Base-by-base conservation (phyloP, 768 basidiomycete genomes). In the Mycena epipterygia region DNA sequence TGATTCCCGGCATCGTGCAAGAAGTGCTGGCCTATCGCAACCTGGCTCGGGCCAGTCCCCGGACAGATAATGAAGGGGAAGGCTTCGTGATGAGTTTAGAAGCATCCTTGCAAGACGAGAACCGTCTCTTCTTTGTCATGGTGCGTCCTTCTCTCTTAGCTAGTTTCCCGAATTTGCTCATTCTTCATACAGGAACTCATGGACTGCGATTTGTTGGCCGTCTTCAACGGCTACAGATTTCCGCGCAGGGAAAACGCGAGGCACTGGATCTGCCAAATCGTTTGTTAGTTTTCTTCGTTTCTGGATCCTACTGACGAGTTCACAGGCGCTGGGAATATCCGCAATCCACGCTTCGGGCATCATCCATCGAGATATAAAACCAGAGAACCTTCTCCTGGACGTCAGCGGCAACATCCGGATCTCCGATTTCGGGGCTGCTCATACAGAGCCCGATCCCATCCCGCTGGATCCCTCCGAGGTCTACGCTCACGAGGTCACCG, bases 351-450 rank as follows among this genome's bases (percentile, higher is more conserved):
- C 79, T 29, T 85, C 89, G 76, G 90, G 90, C 48, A 87, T 93
- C 62, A 85, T 92, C 35, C 91, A 92, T 77, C 85, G 91, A 17
- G 90, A 92, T 70, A 85, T 93, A 64, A 93, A 93, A 74, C 86
- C 90, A 4, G 89, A 89, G 80, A 93, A 93, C 68, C 85, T 93
- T 48, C 84, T 93, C n/a, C 81, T 93, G 58, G 85, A 86, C 68
- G 70, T 66, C 9, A 75, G 74, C 5, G 79, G 79, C 56, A 85
- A 86, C 41, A 73, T 86, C 25, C 80, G 81, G 29, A 84, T 87
- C 21, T 76, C 81, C 3, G 86, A 85, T 63, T 84, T 87, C 52
- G 86, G 84, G 3, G 77, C 81, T 12, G 77, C 83, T 6, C 80
- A 79, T 37, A 51, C 79, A 37, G 51, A 66, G 17, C 27, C 37